phyloP scores from a whole-genome alignment of 2,329 filamentous ascomycete genomes.

The Talaromyces sp. region DNA sequence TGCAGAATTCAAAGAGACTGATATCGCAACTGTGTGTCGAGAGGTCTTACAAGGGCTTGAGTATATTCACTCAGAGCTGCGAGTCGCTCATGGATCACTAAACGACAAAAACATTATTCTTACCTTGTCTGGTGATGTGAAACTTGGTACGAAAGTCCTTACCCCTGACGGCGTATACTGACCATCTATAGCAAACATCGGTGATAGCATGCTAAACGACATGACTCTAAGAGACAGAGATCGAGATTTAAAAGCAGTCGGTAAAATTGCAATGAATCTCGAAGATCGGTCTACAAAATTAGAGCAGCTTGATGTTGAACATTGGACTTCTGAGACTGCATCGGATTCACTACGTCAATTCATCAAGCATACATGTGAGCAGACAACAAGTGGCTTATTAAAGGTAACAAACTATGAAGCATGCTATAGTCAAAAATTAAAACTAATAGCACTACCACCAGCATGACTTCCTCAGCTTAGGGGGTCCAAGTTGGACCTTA shows the following conservation, averaged over 20 bases:
- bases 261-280: background rate
- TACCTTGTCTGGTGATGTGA: background rate
- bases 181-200: background rate
- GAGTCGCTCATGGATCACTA: slow-evolving; percentile 7
- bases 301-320: background rate
- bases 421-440: background rate
- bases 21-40: slow-evolving; percentile 9
- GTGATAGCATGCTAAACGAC: background rate
- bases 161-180: background rate
- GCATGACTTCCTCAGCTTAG: background rate
- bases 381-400: background rate
- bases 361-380: background rate
- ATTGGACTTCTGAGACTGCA: background rate
- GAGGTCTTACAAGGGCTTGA: slow-evolving; percentile 7
- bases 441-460: background rate
- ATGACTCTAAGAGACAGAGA: background rate
- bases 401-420: background rate
- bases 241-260: background rate
- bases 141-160: background rate
- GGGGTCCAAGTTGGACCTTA: background rate
- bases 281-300: background rate
- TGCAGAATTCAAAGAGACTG: background rate
- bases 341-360: background rate
- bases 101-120: background rate
- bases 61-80: slow-evolving; percentile 9